Percentiles rank a stretch among this genome's conserved stretches.
phyloP scores from a whole-genome alignment of 2,329 filamentous ascomycete genomes.

The Ascochyta viciae-villosae region DNA sequence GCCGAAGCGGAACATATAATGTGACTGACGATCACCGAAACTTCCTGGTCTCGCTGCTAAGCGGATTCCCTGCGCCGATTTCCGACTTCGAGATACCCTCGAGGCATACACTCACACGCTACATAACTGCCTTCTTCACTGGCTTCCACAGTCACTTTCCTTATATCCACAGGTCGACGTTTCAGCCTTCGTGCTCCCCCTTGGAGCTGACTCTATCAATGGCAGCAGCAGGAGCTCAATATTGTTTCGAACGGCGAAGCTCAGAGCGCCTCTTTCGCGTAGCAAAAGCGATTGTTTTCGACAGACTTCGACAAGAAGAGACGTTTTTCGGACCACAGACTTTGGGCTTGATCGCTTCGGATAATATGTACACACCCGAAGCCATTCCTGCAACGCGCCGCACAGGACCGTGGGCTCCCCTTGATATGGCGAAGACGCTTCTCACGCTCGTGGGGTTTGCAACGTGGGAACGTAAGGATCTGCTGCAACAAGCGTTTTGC shows the following conservation, averaged over 20 bases:
- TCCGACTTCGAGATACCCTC: constrained; percentile 40
- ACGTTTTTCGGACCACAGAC: constrained; percentile 34
- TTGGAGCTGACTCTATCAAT: constrained; percentile 43
- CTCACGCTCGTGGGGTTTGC: constrained; percentile 42
- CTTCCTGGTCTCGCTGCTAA: constrained; percentile 29
- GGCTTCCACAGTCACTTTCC: constrained; percentile 46
- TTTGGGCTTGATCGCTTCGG: constrained; percentile 27
- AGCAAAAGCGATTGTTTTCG: constrained; percentile 39
- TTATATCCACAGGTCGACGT: constrained; percentile 44
- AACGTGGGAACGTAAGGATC: constrained; percentile 41
- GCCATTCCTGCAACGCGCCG: constrained; percentile 13
- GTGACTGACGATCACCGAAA: constrained; percentile 37
- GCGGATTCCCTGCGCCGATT: constrained; percentile 29
- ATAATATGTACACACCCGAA: constrained; percentile 19
- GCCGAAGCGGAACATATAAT: constrained; percentile 30
- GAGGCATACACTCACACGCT: constrained; percentile 38
- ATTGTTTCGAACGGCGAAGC: constrained; percentile 43
- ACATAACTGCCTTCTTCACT: constrained; percentile 41
- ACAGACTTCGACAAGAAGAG: constrained; percentile 36
- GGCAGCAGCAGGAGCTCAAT: constrained; percentile 44
- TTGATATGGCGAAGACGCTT: constrained; percentile 39
- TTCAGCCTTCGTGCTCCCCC: constrained; percentile 38
- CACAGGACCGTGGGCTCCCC: constrained; percentile 34
- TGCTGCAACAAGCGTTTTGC: constrained; percentile 41
- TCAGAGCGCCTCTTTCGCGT: constrained; percentile 39